phyloP scores from a whole-genome alignment of 106 monocot genomes.

The Posidonia australis region DNA sequence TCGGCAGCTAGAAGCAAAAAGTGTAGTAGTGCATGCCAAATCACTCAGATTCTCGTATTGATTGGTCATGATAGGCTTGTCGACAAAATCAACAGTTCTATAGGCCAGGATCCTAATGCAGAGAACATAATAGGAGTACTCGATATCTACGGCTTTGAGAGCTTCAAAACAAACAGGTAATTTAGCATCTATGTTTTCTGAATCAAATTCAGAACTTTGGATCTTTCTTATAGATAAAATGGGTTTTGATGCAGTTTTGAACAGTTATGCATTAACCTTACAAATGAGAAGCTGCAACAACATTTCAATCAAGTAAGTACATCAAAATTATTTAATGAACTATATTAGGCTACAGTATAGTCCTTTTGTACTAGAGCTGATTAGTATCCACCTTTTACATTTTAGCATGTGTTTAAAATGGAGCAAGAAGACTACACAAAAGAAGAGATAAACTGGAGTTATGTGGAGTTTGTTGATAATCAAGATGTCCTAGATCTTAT shows the following conservation, averaged over 20 bases:
- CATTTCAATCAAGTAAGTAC: constrained; percentile 87
- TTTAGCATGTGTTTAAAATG: constrained; percentile 94
- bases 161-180: constrained; percentile 94
- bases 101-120: constrained; percentile 83
- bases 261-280: constrained; percentile 85
- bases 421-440: constrained; percentile 97
- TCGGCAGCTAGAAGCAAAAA: too few relatives aligned
- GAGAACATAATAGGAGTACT: constrained; percentile 82
- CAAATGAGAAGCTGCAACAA: constrained; percentile 94
- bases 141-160: constrained; percentile 98
- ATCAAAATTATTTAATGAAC: background rate
- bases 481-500: constrained; percentile 96
- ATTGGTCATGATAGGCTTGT: constrained; percentile 56
- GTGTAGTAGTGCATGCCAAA: too few relatives aligned
- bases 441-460: constrained; percentile 95
- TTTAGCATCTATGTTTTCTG: background rate
- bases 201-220: background rate
- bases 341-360: background rate
- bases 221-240: background rate
- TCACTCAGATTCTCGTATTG: background rate
- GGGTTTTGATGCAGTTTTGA: constrained; percentile 49
- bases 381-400: background rate
- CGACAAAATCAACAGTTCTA: constrained; percentile 90
- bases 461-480: constrained; percentile 96
- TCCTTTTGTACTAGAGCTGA: background rate